These are phyloP conservation scores for Poa pratensis DNA, from an alignment of 176 grass and related monocot species.

Conservation along the genomic window DNA sequence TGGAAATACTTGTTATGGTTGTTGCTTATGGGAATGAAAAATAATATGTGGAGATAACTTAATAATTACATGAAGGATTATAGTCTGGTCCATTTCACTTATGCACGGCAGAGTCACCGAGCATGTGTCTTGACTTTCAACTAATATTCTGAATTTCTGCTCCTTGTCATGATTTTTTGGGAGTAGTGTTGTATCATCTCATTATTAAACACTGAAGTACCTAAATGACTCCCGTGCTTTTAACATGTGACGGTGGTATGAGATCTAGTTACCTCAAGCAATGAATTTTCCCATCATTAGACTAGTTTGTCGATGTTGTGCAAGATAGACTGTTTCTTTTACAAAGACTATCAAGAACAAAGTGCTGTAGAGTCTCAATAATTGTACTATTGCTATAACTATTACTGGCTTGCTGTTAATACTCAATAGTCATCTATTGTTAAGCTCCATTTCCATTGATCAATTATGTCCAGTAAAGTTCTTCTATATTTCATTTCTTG, in stretches of 20 bases:
- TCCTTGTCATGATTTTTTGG: conserved; percentile 2
- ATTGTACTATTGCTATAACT: conserved; percentile 27
- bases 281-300: neutral
- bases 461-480: conserved; percentile 1
- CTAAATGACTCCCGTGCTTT: neutral
- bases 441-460: conserved; percentile 16
- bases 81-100: conserved; percentile 21
- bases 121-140: conserved; percentile 1
- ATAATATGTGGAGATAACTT: neutral
- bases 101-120: neutral
- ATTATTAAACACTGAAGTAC: neutral
- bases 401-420: conserved; percentile 25
- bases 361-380: conserved; percentile 1
- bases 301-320: conserved; percentile 19
- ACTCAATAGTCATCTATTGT: conserved; percentile 9
- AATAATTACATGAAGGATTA: conserved; percentile 3
- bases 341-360: conserved; percentile 21
- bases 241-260: neutral
- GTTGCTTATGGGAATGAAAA: conserved; percentile 25
- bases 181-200: neutral
- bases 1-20: conserved; percentile 15
- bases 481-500: conserved; percentile 1
- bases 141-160: conserved; percentile 12
- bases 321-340: neutral
- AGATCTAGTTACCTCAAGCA: neutral